Conservation (phyloP, 2,329 filamentous ascomycete genomes). For the Talaromyces sp. region DNA sequence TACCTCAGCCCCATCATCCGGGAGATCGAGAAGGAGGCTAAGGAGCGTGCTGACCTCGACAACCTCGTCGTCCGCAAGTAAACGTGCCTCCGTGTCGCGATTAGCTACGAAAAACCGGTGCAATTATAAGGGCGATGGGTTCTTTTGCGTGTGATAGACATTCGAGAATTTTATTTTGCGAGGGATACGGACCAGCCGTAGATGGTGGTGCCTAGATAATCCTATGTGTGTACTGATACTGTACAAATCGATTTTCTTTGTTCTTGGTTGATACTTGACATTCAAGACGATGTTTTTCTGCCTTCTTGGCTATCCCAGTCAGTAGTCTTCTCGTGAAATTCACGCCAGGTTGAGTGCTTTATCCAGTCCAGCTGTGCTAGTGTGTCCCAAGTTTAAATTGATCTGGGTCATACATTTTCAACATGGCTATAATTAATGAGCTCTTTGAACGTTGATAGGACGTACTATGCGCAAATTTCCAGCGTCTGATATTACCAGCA, state of each 20-base stretch:
- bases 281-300: too few relatives aligned
- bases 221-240: conserved; percentile 42
- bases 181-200: conserved; percentile 26
- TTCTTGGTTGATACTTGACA: conserved; percentile 13
- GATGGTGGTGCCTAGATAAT: conserved; percentile 30
- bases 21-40: conserved; percentile 68
- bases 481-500: too few relatives aligned
- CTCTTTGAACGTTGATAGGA: too few relatives aligned
- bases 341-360: too few relatives aligned
- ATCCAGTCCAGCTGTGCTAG: too few relatives aligned
- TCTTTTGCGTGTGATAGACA: conserved; percentile 24
- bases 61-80: conserved; percentile 62
- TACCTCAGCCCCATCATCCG: conserved; percentile 70
- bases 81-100: conserved; percentile 18
- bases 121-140: conserved; percentile 23
- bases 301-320: too few relatives aligned
- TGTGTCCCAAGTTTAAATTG: too few relatives aligned
- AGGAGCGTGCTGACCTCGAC: conserved; percentile 70
- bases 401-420: not conserved
- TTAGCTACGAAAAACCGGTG: conserved; percentile 25
- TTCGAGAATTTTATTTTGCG: conserved; percentile 25
- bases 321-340: too few relatives aligned
- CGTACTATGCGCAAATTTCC: too few relatives aligned
- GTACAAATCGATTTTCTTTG: conserved; percentile 45
- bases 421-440: too few relatives aligned